These are phyloP conservation scores for Agaricus sinodeliciosus DNA, from an alignment of 768 basidiomycete genomes.

Conservation along the genomic window DNA sequence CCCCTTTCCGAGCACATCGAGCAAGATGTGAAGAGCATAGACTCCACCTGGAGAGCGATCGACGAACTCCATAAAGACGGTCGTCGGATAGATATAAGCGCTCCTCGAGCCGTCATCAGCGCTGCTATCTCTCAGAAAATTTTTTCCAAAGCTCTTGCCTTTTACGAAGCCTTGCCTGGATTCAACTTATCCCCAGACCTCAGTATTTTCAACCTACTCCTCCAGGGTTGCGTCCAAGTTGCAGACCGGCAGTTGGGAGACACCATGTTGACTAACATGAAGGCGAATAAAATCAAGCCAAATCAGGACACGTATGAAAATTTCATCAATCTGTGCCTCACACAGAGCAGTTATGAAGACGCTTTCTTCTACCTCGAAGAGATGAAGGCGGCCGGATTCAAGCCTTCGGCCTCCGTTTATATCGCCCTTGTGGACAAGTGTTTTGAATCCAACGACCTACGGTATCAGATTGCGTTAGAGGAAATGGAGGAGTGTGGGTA, in stretches of 20 bases:
- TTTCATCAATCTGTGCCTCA: constrained; percentile 65
- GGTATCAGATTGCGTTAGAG: constrained; percentile 57
- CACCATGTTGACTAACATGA: constrained; percentile 61
- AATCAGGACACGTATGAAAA: constrained; percentile 58
- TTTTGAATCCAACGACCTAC: constrained; percentile 44
- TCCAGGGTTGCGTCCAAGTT: constrained; percentile 56
- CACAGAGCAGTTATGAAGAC: constrained; percentile 71
- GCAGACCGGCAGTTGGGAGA: constrained; percentile 64
- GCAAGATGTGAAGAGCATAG: constrained; percentile 45
- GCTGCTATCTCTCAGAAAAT: constrained; percentile 58
- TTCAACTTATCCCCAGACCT: constrained; percentile 51
- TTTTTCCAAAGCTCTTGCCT: constrained; percentile 69
- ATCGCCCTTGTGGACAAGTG: constrained; percentile 55
- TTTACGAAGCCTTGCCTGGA: constrained; percentile 59
- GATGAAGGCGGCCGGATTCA: constrained; percentile 62
- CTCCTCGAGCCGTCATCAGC: constrained; percentile 61
- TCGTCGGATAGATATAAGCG: constrained; percentile 44
- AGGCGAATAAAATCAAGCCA: constrained; percentile 44
- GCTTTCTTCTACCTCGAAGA: constrained; percentile 87
- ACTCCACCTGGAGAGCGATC: constrained; percentile 56
- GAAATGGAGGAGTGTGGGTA: constrained; percentile 69
- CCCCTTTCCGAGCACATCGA: constrained; percentile 47
- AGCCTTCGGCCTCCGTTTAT: constrained; percentile 54
- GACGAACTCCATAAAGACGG: constrained; percentile 53
- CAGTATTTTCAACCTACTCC: constrained; percentile 62